phyloP scores from a whole-genome alignment of 441 rosid species.

The Gossypium lobatum region DNA sequence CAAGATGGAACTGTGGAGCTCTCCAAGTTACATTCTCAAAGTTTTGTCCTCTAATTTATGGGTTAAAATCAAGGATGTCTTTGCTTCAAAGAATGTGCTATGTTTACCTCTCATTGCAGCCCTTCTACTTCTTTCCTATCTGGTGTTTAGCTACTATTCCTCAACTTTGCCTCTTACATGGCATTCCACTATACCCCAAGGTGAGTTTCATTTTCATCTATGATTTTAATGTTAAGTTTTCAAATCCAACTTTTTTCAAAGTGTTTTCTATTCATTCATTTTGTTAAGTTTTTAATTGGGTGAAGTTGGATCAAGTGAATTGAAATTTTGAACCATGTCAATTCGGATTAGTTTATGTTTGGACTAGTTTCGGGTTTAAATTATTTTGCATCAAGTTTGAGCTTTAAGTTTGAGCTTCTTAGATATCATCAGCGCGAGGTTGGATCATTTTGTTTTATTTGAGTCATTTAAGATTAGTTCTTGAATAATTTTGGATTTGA shows the following conservation, averaged over 20 bases:
- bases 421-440: too few species aligned
- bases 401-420: too few species aligned
- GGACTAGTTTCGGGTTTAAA: too few species aligned
- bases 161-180: conserved; percentile 31
- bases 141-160: conserved; percentile 34
- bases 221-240: background rate
- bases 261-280: background rate
- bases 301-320: background rate
- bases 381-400: background rate
- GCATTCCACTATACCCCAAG: conserved; percentile 31
- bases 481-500: background rate
- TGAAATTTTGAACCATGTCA: background rate
- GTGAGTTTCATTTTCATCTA: conserved; percentile 9
- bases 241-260: too few species aligned
- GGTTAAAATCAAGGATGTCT: conserved; percentile 26
- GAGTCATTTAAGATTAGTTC: too few species aligned
- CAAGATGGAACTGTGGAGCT: conserved; percentile 36
- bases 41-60: conserved; percentile 30
- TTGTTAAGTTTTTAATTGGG: background rate
- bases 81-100: conserved; percentile 33
- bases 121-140: conserved; percentile 24
- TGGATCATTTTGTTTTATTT: too few species aligned
- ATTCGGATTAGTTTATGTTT: background rate
- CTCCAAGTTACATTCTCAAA: conserved; percentile 27
- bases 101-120: conserved; percentile 21